phyloP scores from a whole-genome alignment of 2,329 filamentous ascomycete genomes.

The Verticillium alfalfae region DNA sequence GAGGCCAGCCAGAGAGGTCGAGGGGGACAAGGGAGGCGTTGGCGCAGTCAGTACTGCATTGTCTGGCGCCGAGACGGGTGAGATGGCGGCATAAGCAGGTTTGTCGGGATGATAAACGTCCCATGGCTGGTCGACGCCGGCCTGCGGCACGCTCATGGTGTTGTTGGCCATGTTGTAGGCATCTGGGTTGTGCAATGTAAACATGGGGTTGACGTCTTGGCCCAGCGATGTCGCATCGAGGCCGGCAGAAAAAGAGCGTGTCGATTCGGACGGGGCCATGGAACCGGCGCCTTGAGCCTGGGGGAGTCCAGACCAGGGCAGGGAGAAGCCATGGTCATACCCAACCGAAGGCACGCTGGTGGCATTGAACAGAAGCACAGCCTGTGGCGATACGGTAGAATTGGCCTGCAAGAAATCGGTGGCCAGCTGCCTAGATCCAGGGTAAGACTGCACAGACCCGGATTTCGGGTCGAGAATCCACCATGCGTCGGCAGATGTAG shows the following conservation, averaged over 20 bases:
- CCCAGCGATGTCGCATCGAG: not conserved
- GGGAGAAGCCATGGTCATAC: not conserved
- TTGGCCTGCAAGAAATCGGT: not conserved
- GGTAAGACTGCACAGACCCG: not conserved
- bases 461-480: too few species aligned
- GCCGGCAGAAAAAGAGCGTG: not conserved
- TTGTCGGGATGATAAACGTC: not conserved
- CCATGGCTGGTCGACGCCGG: not conserved
- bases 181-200: not conserved
- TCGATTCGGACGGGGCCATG: not conserved
- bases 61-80: not conserved
- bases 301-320: not conserved
- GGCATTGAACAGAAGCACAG: not conserved
- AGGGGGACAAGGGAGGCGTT: not conserved
- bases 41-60: not conserved
- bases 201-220: not conserved
- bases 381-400: not conserved
- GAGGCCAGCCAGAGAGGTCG: too few species aligned
- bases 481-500: not conserved
- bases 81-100: not conserved
- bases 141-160: not conserved
- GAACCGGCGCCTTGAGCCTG: not conserved
- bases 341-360: too few species aligned
- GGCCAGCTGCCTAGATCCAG: not conserved
- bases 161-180: not conserved